phyloP scores from a whole-genome alignment of 352 stramenopile species.

The Phytophthora fragariaefolia region DNA sequence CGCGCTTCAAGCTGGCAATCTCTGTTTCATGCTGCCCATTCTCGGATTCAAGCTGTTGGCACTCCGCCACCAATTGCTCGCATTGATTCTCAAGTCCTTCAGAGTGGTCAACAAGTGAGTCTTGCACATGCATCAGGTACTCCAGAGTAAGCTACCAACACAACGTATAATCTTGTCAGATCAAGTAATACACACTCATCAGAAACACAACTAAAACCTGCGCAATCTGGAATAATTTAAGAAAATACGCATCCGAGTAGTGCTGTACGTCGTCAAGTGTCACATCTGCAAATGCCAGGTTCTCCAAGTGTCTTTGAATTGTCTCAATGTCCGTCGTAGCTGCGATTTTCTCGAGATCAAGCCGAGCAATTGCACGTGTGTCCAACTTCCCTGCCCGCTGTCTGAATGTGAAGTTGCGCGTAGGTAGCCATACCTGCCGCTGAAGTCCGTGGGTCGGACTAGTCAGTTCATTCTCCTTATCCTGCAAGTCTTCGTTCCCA shows the following conservation, averaged over 20 bases:
- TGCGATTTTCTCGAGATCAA: slow-evolving; percentile 78
- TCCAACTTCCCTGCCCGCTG: slow-evolving; percentile 81
- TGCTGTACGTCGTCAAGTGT: slow-evolving; percentile 85
- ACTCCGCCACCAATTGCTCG: slow-evolving; percentile 63
- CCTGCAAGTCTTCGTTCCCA: slow-evolving; percentile 18
- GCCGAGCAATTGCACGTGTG: slow-evolving; percentile 65
- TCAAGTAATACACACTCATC: background rate
- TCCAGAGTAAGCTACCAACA: slow-evolving; percentile 73
- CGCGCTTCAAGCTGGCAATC: slow-evolving; percentile 69
- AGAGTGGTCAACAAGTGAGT: slow-evolving; percentile 75
- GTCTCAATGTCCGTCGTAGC: slow-evolving; percentile 78
- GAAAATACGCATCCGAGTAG: slow-evolving; percentile 86
- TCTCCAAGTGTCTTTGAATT: slow-evolving; percentile 82
- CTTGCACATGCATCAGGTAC: slow-evolving; percentile 86
- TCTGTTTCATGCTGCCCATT: slow-evolving; percentile 70
- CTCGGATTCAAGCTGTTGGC: slow-evolving; percentile 62
- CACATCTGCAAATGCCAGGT: slow-evolving; percentile 83
- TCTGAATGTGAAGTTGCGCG: slow-evolving; percentile 77
- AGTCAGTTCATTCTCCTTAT: slow-evolving; percentile 25
- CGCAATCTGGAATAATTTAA: slow-evolving; percentile 88
- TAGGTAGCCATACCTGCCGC: slow-evolving; percentile 71
- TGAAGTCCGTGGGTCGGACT: slow-evolving; percentile 18
- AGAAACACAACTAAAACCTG: slow-evolving; percentile 45
- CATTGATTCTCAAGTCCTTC: slow-evolving; percentile 76
- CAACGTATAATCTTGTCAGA: slow-evolving; percentile 9